These are phyloP conservation scores for Acmispon strigosus DNA, from an alignment of 306 rosid genomes.

Conservation along the genomic window DNA sequence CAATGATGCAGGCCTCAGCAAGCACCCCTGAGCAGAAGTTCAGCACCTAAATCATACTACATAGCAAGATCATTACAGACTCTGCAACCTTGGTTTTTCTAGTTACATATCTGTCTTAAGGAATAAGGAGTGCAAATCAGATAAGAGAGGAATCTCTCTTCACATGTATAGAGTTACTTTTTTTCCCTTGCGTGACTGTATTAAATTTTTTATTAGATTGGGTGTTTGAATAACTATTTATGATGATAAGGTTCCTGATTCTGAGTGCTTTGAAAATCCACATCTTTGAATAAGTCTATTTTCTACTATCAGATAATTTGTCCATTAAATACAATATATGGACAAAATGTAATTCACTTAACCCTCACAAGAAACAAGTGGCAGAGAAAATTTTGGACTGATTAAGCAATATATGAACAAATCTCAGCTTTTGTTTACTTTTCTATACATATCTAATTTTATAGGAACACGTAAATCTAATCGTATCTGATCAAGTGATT, in stretches of 20 bases:
- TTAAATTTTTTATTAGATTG: constrained; percentile 35
- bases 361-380: constrained; percentile 8
- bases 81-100: constrained; percentile 42
- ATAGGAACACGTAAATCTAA: too few species aligned
- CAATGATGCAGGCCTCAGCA: constrained; percentile 53
- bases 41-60: constrained; percentile 36
- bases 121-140: constrained; percentile 31
- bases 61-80: constrained; percentile 26
- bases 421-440: constrained; percentile 13
- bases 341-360: not conserved
- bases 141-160: constrained; percentile 29
- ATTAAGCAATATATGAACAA: not conserved
- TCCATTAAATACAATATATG: not conserved
- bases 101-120: constrained; percentile 19
- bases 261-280: constrained; percentile 35
- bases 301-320: constrained; percentile 14
- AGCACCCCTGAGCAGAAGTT: constrained; percentile 73
- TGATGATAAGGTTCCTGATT: constrained; percentile 28
- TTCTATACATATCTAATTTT: not conserved
- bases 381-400: not conserved
- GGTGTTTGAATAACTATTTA: constrained; percentile 35
- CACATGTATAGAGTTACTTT: constrained; percentile 68
- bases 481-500: too few species aligned
- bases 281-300: constrained; percentile 32
- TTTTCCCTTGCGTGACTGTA: constrained; percentile 45